phyloP scores from a whole-genome alignment of 768 basidiomycete species.

The Rhizopogon vulgaris region DNA sequence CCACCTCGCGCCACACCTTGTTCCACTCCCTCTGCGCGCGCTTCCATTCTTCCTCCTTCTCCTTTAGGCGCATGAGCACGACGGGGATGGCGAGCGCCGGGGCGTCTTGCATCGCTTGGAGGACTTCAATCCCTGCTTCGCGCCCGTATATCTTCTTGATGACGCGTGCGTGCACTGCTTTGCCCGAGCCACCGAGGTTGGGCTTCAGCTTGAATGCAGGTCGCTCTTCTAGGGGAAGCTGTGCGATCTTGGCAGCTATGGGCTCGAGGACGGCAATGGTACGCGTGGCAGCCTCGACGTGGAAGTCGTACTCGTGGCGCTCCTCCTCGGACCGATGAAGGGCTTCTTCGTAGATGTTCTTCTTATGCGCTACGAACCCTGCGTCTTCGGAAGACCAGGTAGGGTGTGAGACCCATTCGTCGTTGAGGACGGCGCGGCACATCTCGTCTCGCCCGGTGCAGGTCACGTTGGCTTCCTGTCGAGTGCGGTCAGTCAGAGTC shows the following conservation, averaged over 20 bases:
- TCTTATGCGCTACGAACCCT: slow-evolving; percentile 84
- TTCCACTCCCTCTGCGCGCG: slow-evolving; percentile 97
- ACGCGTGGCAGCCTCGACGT: slow-evolving; percentile 90
- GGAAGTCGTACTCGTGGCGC: slow-evolving; percentile 97
- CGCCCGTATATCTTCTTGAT: slow-evolving; percentile 97
- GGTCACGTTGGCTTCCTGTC: slow-evolving; percentile 76
- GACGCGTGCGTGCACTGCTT: slow-evolving; percentile 87
- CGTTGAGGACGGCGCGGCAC: slow-evolving; percentile 94
- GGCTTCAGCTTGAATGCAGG: slow-evolving; percentile 81
- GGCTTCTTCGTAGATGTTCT: slow-evolving; percentile 96
- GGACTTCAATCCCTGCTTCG: slow-evolving; percentile 74
- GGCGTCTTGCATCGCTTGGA: slow-evolving; percentile 87
- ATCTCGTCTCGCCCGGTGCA: slow-evolving; percentile 97
- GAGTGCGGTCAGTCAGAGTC: neutral
- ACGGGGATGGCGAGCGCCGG: slow-evolving; percentile 87
- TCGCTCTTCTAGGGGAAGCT: slow-evolving; percentile 74
- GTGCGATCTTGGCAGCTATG: slow-evolving; percentile 78
- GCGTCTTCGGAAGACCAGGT: slow-evolving; percentile 93
- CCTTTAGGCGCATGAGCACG: slow-evolving; percentile 82
- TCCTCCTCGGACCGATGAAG: slow-evolving; percentile 96
- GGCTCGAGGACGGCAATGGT: slow-evolving; percentile 91
- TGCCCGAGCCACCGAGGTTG: slow-evolving; percentile 75
- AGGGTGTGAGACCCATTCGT: slow-evolving; percentile 98
- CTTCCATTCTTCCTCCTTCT: slow-evolving; percentile 99
- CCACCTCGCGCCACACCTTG: slow-evolving; percentile 96